Evolutionary conservation across 2,329 filamentous ascomycete genomes (phyloP), one percentile per base, ranked within the genome.

Genomic region (Aspergillus sergii): DNA sequence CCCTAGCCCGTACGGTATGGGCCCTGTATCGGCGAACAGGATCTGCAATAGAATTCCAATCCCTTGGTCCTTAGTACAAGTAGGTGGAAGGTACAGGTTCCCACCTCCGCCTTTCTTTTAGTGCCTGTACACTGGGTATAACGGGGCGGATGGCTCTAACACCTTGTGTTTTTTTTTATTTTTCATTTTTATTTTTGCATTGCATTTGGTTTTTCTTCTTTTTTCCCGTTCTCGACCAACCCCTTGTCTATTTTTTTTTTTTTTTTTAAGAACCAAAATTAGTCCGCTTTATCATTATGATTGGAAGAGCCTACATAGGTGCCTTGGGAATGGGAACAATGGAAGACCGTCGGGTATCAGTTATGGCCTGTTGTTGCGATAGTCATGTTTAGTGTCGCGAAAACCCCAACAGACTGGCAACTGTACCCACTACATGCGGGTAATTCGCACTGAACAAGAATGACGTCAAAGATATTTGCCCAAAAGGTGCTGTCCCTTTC

Each of bases 91-190:
- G 28, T 34, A 39, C n/a, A 39, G 21, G n/a, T 55, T 61, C 26
- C 59, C 59, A 60, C 43, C 63, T 45, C 60, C 65, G 39, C 60
- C 61, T 60, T 39, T 43, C 56, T 21, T 43, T 57, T 66, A 62
- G 60, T 36, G 62, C 51, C 36, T 66, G 58, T 59, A 58, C 14
- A 14, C 34, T 16, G 12, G 14, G 26, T 28, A 11, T 48, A 21
- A 30, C 14, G 19, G 50, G 26, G 28, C 55, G 34, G 59, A 56
- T 36, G 60, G 54, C 30, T 50, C 59, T 53, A 19, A 58, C 16
- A 8, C 36, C 16, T 16, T n/a, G n/a, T n/a, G 9, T 39, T n/a
- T 12, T 12, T 16, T 28, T 36, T 39, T 57, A 36, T 57, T 63
- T 34, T 36, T 36, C 5, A n/a, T 4, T 16, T 54, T 28, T 54